phyloP scores from a whole-genome alignment of 225 moss, liverwort and hornwort genomes.

The Polytrichum commune region DNA sequence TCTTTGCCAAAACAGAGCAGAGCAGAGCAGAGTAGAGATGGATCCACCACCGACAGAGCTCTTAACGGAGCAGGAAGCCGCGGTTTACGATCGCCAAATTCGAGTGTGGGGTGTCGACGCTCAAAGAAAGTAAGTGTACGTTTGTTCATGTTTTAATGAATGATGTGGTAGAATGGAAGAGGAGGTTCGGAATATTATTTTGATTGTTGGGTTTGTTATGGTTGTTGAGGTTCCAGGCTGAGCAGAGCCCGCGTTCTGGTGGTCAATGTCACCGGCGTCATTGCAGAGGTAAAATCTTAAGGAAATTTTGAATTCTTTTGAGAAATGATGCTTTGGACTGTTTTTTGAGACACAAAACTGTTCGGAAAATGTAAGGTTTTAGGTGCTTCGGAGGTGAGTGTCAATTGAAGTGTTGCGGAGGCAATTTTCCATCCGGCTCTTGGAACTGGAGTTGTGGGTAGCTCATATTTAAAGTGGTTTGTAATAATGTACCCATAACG shows the following conservation, averaged over 20 bases:
- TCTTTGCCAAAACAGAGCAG: background rate
- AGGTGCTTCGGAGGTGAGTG: no score
- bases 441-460: no score
- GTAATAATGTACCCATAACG: no score
- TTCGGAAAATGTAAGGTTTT: no score
- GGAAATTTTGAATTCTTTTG: background rate
- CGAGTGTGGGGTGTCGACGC: constrained; percentile 98
- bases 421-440: no score
- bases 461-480: no score
- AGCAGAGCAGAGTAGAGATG: constrained; percentile 25
- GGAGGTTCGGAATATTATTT: background rate
- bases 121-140: constrained; percentile 67
- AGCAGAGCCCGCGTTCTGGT: constrained; percentile 95
- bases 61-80: constrained; percentile 91
- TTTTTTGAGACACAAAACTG: no score
- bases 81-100: constrained; percentile 93
- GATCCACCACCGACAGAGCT: constrained; percentile 45
- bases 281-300: constrained; percentile 73
- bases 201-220: constrained; percentile 4
- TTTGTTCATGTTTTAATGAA: background rate
- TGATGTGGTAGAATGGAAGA: background rate
- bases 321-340: background rate
- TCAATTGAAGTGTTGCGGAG: no score
- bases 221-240: constrained; percentile 53
- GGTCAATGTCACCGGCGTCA: constrained; percentile 81